Evolutionary conservation across 2,329 filamentous ascomycete genomes (phyloP), one percentile per base, ranked within the genome.

Genomic region (Scytalidium sp.): DNA sequence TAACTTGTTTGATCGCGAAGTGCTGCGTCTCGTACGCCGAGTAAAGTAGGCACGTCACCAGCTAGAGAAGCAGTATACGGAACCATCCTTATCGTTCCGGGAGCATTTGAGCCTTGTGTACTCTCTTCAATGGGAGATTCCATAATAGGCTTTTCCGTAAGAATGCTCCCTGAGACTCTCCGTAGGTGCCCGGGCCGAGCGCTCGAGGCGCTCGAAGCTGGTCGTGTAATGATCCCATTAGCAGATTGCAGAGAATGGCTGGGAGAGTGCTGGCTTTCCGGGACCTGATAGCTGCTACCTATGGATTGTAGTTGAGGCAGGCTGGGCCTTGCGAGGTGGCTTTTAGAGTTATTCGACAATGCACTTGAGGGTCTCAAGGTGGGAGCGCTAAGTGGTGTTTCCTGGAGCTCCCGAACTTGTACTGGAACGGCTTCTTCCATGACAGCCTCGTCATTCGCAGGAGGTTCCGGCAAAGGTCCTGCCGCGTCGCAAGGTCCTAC

Each of bases 341-440:
- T 43, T 13, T 20, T 10, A n/a, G 41, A 5, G 17, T 9, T 10
- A 9, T 43, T 9, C 3, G 45, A 44, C 15, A 22, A 8, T 19
- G 65, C 53, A 13, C 61, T 60, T 0, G 67, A 64, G 9, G 72
- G 67, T 6, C 69, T 66, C 3, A 75, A 75, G 2, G 71, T 64
- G 10, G 74, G 79, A 43, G 72, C 76, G 32, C 15, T 36, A 15
- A n/a, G 4, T 36, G 82, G 75, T 15, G 85, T 86, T 65, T 86
- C 82, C 56, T 85, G 77, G 25, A 90, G 74, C 53, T 84, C 82
- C 10, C 79, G 71, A 1, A 90, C 66, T 50, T 87, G 73, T 17
- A 90, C 75, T 2, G 86, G 86, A 3, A 74, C 81, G 17, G 80
- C 69, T 3, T 68, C 61, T 60, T 91, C 85, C 44, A 70, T 60